phyloP scores from a whole-genome alignment of 371 early-diverging fungal species.

The Mucor mucedo region DNA sequence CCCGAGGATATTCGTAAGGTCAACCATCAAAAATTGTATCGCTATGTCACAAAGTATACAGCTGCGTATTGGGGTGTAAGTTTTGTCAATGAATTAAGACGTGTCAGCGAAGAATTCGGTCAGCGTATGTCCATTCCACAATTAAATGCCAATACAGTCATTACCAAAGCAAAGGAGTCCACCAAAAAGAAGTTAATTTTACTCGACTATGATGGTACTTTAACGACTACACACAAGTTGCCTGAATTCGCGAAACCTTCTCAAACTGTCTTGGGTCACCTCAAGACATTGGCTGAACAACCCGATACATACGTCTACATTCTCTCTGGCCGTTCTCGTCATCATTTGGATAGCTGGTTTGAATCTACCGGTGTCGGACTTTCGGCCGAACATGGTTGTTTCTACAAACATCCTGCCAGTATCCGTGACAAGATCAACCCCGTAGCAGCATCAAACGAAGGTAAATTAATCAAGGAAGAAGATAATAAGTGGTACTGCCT shows the following conservation, averaged over 20 bases:
- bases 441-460: conserved; percentile 53
- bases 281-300: conserved; percentile 70
- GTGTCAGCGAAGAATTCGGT: conserved; percentile 72
- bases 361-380: conserved; percentile 85
- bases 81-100: conserved; percentile 87
- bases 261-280: conserved; percentile 63
- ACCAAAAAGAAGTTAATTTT: conserved; percentile 73
- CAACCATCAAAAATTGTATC: conserved; percentile 91
- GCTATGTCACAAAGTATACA: conserved; percentile 96
- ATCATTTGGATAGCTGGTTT: conserved; percentile 91
- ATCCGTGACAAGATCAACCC: conserved; percentile 56
- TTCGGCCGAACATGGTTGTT: conserved; percentile 96
- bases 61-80: conserved; percentile 98
- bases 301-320: conserved; percentile 94
- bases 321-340: conserved; percentile 85
- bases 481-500: conserved; percentile 85
- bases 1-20: conserved; percentile 74
- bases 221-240: conserved; percentile 81
- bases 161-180: conserved; percentile 46
- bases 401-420: conserved; percentile 87
- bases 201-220: conserved; percentile 95
- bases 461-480: conserved; percentile 62
- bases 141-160: conserved; percentile 53
- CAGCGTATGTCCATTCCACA: conserved; percentile 74
- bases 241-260: conserved; percentile 92